Evolutionary conservation across 75 land plant genomes (phyloP).

Genomic region (Sequoia sempervirens): DNA sequence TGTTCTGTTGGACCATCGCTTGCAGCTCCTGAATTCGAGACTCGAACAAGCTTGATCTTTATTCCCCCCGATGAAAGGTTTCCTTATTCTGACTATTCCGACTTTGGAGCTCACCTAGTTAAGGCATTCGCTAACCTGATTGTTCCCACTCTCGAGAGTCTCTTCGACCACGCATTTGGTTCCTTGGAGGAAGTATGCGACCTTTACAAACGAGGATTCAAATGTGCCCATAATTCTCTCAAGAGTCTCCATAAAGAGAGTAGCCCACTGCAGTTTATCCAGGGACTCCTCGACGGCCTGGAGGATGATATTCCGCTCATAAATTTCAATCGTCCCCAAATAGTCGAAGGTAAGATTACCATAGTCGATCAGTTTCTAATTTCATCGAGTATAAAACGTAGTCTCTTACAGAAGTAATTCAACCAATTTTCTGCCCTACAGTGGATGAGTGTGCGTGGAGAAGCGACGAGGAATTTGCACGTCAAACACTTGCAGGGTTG

Average conservation of each 20-base stretch:
- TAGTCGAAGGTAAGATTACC: neutral
- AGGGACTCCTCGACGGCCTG: neutral
- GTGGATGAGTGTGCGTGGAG: constrained; percentile 28
- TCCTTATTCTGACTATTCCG: constrained; percentile 23
- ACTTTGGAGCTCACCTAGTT: constrained; percentile 23
- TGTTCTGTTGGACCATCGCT: no score
- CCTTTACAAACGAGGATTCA: constrained; percentile 11
- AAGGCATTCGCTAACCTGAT: constrained; percentile 20
- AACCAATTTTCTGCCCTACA: neutral
- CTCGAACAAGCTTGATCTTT: constrained; percentile 12
- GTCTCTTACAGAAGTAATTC: neutral
- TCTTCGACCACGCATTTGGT: constrained; percentile 20
- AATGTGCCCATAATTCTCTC: constrained; percentile 23
- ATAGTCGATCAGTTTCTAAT: no score
- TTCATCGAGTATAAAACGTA: neutral
- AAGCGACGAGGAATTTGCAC: constrained; percentile 35
- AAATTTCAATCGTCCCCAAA: constrained; percentile 5
- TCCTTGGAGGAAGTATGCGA: constrained; percentile 25
- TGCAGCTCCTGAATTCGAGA: constrained; percentile 37
- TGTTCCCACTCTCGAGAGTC: constrained; percentile 14
- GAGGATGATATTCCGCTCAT: neutral
- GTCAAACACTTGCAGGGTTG: constrained; percentile 30
- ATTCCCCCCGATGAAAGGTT: constrained; percentile 51
- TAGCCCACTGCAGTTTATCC: neutral
- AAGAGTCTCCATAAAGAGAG: neutral